A percentile compares a stretch with the other conserved stretches of the same genome.
Evolutionary conservation across 768 basidiomycete species (phyloP).

Genomic region (Lactarius pseudohatsudake): DNA sequence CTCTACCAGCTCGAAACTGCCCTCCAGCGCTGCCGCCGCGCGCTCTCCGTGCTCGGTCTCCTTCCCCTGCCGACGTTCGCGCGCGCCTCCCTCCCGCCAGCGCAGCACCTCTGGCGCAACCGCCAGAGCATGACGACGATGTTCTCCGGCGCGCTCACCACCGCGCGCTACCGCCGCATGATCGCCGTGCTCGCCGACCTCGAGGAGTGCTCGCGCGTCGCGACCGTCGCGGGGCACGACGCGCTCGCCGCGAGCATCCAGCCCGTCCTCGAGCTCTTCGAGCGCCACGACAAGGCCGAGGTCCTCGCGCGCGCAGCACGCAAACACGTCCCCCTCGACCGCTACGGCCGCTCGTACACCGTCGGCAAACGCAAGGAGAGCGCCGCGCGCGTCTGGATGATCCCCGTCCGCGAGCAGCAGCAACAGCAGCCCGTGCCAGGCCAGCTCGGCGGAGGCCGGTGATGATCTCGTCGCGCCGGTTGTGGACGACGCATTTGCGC

Average conservation of each 20-base stretch:
- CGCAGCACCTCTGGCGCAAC: constrained; percentile 68
- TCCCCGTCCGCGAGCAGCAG: constrained; percentile 48
- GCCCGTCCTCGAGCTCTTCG: constrained; percentile 59
- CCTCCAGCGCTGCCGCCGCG: constrained; percentile 52
- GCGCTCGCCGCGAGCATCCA: constrained; percentile 53
- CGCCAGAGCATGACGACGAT: constrained; percentile 56
- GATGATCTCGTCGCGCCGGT: constrained; percentile 15
- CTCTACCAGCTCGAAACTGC: constrained; percentile 65
- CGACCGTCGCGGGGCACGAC: constrained; percentile 55
- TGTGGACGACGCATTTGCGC: constrained; percentile 22
- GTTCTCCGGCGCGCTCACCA: constrained; percentile 61
- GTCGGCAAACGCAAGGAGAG: constrained; percentile 88
- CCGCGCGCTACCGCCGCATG: constrained; percentile 68
- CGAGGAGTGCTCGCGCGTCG: constrained; percentile 59
- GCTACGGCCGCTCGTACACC: constrained; percentile 81
- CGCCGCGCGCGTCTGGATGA: constrained; percentile 91
- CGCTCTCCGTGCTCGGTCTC: constrained; percentile 64
- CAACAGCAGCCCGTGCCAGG: not conserved
- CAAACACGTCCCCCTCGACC: constrained; percentile 64
- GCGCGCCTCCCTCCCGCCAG: constrained; percentile 53
- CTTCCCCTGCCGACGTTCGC: constrained; percentile 78
- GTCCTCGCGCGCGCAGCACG: constrained; percentile 49
- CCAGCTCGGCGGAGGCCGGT: not conserved
- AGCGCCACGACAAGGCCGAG: constrained; percentile 57
- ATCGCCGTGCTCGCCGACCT: constrained; percentile 63